Evolutionary conservation across 805 yeast species (phyloP).

Genomic region (Kazachstania viticola): DNA sequence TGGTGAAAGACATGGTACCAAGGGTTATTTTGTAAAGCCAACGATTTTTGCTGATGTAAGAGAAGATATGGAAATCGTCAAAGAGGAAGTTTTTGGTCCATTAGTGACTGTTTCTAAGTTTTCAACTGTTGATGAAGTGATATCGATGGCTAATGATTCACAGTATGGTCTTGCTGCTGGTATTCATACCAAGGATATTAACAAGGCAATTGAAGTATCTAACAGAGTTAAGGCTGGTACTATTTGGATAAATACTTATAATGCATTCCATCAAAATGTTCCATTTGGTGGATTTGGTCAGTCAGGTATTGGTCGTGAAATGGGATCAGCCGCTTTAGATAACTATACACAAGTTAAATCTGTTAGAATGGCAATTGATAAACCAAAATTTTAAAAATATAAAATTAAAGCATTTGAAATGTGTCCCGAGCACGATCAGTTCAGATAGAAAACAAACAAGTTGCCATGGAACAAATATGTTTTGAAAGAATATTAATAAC

Average conservation of each 20-base stretch:
- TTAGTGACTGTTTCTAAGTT: constrained; percentile 79
- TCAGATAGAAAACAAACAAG: no score
- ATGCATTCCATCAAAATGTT: constrained; percentile 75
- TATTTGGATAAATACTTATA: constrained; percentile 84
- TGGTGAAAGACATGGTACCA: constrained; percentile 49
- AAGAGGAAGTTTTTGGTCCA: constrained; percentile 85
- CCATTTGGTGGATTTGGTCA: constrained; percentile 91
- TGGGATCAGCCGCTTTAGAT: constrained; percentile 79
- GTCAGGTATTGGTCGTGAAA: constrained; percentile 89
- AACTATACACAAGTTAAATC: constrained; percentile 82
- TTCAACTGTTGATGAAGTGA: constrained; percentile 70
- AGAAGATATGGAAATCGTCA: constrained; percentile 56
- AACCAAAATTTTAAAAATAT: constrained; percentile 1
- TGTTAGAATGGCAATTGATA: constrained; percentile 31
- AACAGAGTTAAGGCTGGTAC: constrained; percentile 75
- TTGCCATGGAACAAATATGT: constrained; percentile 1
- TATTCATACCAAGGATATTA: constrained; percentile 65
- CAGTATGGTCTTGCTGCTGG: constrained; percentile 87
- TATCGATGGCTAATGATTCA: constrained; percentile 67
- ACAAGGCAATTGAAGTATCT: constrained; percentile 66
- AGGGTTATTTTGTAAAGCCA: constrained; percentile 63
- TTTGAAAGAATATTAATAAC: constrained; percentile 1
- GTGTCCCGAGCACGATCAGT: no score
- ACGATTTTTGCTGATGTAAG: constrained; percentile 63
- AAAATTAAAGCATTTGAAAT: neutral